phyloP scores from a whole-genome alignment of 306 rosid genomes.

The Lupinus albus region DNA sequence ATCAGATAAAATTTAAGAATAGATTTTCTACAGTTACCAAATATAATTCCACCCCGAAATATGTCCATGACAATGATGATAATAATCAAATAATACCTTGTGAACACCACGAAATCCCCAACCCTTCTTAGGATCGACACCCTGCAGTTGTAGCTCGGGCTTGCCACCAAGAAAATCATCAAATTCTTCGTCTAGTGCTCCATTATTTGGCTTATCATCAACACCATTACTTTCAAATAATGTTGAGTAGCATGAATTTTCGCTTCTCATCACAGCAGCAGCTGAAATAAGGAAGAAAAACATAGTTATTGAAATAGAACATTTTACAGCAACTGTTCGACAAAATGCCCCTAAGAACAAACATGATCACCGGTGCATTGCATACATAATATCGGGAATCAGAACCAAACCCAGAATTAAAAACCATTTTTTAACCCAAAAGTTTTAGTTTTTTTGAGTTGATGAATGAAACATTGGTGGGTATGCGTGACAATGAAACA shows the following conservation, averaged over 20 bases:
- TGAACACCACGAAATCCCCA: conserved; percentile 97
- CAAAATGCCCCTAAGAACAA: conserved; percentile 22
- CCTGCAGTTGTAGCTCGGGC: conserved; percentile 57
- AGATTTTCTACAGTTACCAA: no score
- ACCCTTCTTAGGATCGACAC: conserved; percentile 87
- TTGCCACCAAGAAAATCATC: conserved; percentile 57
- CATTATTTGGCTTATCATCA: conserved; percentile 36
- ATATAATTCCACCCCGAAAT: conserved; percentile 15
- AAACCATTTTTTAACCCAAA: no score
- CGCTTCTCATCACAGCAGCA: conserved; percentile 45
- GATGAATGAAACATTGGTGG: no score
- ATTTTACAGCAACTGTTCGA: conserved; percentile 9
- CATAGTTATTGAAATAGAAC: conserved; percentile 7
- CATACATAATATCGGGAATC: no score
- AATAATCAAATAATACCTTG: conserved; percentile 58
- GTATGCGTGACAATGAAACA: no score
- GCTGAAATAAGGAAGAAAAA: conserved; percentile 44
- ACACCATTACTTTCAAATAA: conserved; percentile 40
- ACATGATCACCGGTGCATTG: background rate
- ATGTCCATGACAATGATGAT: background rate
- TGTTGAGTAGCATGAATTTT: conserved; percentile 56
- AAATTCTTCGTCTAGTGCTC: conserved; percentile 42
- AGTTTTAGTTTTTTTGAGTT: no score
- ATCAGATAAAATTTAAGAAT: no score
- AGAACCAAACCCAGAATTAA: no score